These are phyloP conservation scores for Saccharomycopsis amapae DNA, from an alignment of 805 yeast species.

Conservation along the genomic window DNA sequence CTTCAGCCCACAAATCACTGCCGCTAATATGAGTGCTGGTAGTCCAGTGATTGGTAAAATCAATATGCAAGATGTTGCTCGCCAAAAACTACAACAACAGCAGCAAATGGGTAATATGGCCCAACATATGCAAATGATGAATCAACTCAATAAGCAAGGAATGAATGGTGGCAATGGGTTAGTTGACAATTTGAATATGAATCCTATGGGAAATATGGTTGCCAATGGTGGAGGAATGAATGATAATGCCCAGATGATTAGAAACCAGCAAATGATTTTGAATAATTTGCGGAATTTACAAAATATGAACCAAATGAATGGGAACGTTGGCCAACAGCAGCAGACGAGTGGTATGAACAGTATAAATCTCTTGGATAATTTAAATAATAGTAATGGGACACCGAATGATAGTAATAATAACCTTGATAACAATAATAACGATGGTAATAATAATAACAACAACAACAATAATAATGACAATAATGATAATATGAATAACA, in stretches of 20 bases:
- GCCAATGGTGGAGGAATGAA: neutral
- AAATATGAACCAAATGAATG: neutral
- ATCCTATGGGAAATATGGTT: neutral
- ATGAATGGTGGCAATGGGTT: neutral
- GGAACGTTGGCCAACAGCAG: neutral
- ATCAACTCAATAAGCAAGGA: conserved; percentile 7
- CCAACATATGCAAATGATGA: conserved; percentile 8
- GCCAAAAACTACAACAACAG: conserved; percentile 1
- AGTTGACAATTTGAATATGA: neutral
- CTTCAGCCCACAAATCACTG: conserved; percentile 10
- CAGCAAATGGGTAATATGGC: conserved; percentile 1
- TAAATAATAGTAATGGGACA: conserved; percentile 1
- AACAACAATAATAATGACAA: neutral
- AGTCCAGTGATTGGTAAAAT: conserved; percentile 1
- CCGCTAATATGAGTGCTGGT: neutral
- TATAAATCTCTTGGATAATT: conserved; percentile 2
- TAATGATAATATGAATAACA: conserved; percentile 1
- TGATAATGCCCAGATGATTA: conserved; percentile 1
- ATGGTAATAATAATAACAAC: neutral
- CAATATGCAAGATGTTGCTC: conserved; percentile 3
- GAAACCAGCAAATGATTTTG: neutral
- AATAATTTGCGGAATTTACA: neutral
- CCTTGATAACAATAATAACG: neutral
- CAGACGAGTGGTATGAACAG: neutral
- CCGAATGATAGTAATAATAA: neutral